phyloP scores from a whole-genome alignment of 768 basidiomycete species.

The Leucosporidium yakuticum region DNA sequence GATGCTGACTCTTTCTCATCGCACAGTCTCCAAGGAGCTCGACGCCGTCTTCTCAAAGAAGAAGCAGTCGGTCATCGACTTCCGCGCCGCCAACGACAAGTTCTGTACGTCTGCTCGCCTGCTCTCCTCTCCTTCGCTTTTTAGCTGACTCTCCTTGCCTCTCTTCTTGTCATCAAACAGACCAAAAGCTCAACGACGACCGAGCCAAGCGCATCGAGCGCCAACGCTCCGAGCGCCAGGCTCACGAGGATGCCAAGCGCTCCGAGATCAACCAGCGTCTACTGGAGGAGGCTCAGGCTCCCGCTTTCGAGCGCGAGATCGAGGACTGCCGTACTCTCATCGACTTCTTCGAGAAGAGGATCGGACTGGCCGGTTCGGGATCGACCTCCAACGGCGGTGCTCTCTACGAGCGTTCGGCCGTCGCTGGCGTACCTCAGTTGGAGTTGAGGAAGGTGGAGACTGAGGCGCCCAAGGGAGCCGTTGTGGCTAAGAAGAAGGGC shows the following conservation, averaged over 20 bases:
- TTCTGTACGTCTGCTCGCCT: slow-evolving; percentile 51
- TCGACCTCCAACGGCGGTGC: slow-evolving; percentile 34
- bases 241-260: slow-evolving; percentile 70
- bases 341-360: slow-evolving; percentile 57
- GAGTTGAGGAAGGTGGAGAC: slow-evolving; percentile 79
- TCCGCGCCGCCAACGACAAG: slow-evolving; percentile 74
- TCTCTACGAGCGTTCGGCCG: slow-evolving; percentile 17
- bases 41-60: slow-evolving; percentile 68
- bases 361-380: slow-evolving; percentile 39
- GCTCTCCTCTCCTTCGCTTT: background rate
- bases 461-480: slow-evolving; percentile 57
- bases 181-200: slow-evolving; percentile 76
- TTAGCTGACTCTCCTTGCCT: background rate
- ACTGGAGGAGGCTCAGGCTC: slow-evolving; percentile 80
- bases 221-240: slow-evolving; percentile 65
- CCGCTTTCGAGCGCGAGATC: slow-evolving; percentile 86
- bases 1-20: background rate
- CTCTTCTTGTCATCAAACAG: slow-evolving; percentile 31
- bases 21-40: slow-evolving; percentile 47
- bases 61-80: slow-evolving; percentile 63
- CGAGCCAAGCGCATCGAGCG: slow-evolving; percentile 71
- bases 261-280: slow-evolving; percentile 70
- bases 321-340: slow-evolving; percentile 94
- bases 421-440: slow-evolving; percentile 67
- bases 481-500: slow-evolving; percentile 85